Conservation (phyloP, 345 rosid genomes). For the Toxicodendron radicans region DNA sequence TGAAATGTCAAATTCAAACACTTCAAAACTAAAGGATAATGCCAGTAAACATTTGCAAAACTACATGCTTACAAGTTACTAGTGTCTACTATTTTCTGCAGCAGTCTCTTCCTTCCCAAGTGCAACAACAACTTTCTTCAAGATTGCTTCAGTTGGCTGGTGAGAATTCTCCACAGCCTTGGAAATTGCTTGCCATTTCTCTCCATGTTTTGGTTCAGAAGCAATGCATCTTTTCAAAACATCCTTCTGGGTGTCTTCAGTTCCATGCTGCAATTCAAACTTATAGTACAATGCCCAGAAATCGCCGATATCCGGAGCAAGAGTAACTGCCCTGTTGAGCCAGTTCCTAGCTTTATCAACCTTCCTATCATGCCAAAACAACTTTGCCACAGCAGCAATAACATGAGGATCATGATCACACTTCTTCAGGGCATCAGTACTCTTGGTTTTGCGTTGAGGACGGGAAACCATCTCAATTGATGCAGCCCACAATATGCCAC, state of each 20-base stretch:
- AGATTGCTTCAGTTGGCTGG: conserved; percentile 70
- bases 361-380: conserved; percentile 92
- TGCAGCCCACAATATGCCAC: conserved; percentile 92
- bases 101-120: conserved; percentile 79
- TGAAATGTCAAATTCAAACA: too few species aligned
- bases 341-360: conserved; percentile 87
- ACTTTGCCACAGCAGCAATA: conserved; percentile 75
- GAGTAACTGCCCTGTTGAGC: conserved; percentile 80
- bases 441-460: conserved; percentile 68
- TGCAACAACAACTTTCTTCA: conserved; percentile 72
- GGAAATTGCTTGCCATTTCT: conserved; percentile 79
- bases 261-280: conserved; percentile 85
- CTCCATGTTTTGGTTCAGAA: conserved; percentile 88
- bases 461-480: conserved; percentile 85
- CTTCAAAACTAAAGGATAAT: too few species aligned
- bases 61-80: conserved; percentile 25
- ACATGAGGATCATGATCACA: conserved; percentile 87
- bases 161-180: conserved; percentile 94
- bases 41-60: too few species aligned
- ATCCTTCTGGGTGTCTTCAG: conserved; percentile 75
- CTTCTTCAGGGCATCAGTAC: conserved; percentile 76
- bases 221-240: conserved; percentile 68
- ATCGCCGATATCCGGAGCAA: conserved; percentile 81
- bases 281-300: conserved; percentile 89
- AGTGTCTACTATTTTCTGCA: conserved; percentile 48